These are phyloP conservation scores for Starmerella scarabaei DNA, from an alignment of 805 yeast species.

Conservation along the genomic window DNA sequence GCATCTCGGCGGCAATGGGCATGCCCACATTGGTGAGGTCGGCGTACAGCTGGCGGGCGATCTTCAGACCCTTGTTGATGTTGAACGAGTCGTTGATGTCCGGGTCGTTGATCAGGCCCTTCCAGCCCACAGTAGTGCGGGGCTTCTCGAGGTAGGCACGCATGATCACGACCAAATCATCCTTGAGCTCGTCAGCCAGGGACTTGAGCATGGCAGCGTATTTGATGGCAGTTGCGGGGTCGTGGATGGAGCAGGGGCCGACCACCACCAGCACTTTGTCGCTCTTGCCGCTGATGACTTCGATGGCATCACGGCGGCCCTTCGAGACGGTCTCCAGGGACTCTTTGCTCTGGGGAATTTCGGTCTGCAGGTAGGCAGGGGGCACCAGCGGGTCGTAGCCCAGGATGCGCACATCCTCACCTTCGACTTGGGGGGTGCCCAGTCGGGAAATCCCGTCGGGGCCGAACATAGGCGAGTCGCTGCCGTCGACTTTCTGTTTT, in stretches of 20 bases:
- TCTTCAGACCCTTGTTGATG: slow-evolving; percentile 85
- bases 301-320: slow-evolving; percentile 70
- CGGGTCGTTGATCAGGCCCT: slow-evolving; percentile 94
- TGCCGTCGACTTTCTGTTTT: slow-evolving; percentile 3
- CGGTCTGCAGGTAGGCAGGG: slow-evolving; percentile 81
- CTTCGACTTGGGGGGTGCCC: slow-evolving; percentile 37
- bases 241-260: slow-evolving; percentile 97
- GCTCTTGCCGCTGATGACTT: slow-evolving; percentile 58
- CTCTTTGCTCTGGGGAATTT: slow-evolving; percentile 50
- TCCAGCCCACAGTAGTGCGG: slow-evolving; percentile 98
- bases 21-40: slow-evolving; percentile 66
- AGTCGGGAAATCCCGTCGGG: slow-evolving; percentile 22
- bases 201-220: slow-evolving; percentile 60
- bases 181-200: slow-evolving; percentile 55
- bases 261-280: slow-evolving; percentile 80
- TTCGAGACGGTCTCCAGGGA: slow-evolving; percentile 51
- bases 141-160: slow-evolving; percentile 98
- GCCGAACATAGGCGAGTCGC: slow-evolving; percentile 25
- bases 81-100: slow-evolving; percentile 84
- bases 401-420: slow-evolving; percentile 40
- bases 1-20: slow-evolving; percentile 96
- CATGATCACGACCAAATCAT: slow-evolving; percentile 78
- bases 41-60: slow-evolving; percentile 72
- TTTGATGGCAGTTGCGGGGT: slow-evolving; percentile 75
- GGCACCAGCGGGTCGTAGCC: slow-evolving; percentile 93